Percentiles rank a stretch among this genome's conserved stretches.
Conservation (phyloP, 2,329 filamentous ascomycete genomes). For the Verticillium dahliae region DNA sequence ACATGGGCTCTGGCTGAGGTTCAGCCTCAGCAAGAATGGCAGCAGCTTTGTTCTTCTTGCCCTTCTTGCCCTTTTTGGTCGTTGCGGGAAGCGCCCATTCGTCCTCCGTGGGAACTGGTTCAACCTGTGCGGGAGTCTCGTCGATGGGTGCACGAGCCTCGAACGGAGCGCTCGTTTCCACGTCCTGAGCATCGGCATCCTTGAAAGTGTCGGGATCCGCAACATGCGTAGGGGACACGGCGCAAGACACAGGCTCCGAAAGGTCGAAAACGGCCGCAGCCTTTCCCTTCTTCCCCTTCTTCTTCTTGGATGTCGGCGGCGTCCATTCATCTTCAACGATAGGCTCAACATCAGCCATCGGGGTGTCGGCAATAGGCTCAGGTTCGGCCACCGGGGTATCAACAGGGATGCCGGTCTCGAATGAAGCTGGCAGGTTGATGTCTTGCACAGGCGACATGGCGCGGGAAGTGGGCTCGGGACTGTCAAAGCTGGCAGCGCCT, state of each 20-base stretch:
- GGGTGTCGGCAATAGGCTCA: neutral
- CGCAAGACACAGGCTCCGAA: neutral
- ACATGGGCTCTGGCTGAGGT: neutral
- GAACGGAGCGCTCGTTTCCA: constrained; percentile 6
- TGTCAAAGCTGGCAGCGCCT: neutral
- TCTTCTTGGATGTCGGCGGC: constrained; percentile 17
- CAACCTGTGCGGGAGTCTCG: neutral
- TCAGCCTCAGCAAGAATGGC: neutral
- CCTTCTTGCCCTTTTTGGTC: constrained; percentile 23
- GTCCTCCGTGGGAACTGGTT: neutral
- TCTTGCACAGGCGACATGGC: constrained; percentile 1
- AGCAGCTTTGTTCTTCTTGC: constrained; percentile 1
- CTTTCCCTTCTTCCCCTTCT: constrained; percentile 11
- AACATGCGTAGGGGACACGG: neutral
- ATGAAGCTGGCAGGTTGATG: neutral
- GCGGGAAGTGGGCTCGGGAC: neutral
- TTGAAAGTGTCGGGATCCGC: neutral
- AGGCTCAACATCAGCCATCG: neutral
- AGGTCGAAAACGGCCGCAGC: neutral
- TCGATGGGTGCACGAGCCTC: constrained; percentile 7
- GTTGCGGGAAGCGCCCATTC: constrained; percentile 5
- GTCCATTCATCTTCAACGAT: constrained; percentile 7
- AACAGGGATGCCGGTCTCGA: neutral
- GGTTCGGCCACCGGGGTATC: neutral
- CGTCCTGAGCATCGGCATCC: neutral